A percentile compares a stretch with the other conserved stretches of the same genome.
These are phyloP conservation scores for Xylaria bambusicola DNA, from an alignment of 495 filamentous ascomycete species.

Conservation along the genomic window DNA sequence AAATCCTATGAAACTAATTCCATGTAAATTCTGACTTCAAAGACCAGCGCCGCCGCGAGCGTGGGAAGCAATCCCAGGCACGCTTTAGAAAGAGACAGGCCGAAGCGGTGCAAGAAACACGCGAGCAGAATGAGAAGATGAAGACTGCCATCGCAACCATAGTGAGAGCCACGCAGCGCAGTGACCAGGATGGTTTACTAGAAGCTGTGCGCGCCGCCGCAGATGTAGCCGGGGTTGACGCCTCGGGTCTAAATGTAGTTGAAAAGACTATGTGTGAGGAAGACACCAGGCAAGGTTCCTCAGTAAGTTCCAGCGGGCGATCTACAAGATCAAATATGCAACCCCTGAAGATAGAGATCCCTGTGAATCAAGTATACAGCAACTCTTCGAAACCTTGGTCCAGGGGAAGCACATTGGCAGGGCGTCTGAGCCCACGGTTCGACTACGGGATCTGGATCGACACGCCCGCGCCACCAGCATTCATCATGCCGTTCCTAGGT, in stretches of 20 bases:
- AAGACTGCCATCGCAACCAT: slow-evolving; percentile 25
- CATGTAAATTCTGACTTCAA: background rate
- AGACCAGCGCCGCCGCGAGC: slow-evolving; percentile 27
- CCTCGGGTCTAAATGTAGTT: background rate
- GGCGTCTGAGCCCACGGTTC: slow-evolving; percentile 13
- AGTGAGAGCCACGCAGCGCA: slow-evolving; percentile 7
- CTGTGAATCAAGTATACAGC: background rate
- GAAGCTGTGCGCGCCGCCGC: slow-evolving; percentile 23
- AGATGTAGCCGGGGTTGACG: slow-evolving; percentile 15
- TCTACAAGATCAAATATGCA: background rate
- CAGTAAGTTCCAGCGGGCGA: background rate
- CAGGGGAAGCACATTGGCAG: background rate
- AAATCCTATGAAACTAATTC: background rate
- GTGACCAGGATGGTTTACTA: slow-evolving; percentile 20
- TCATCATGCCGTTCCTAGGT: slow-evolving; percentile 26
- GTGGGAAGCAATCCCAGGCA: slow-evolving; percentile 25
- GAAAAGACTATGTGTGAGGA: background rate
- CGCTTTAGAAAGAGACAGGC: slow-evolving; percentile 27
- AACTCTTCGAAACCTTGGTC: background rate
- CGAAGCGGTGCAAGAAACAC: slow-evolving; percentile 7
- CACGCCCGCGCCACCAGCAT: slow-evolving; percentile 15
- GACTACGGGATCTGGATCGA: slow-evolving; percentile 30
- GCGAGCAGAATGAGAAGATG: slow-evolving; percentile 18
- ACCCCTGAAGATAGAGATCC: background rate
- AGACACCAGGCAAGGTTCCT: background rate